A percentile compares a stretch with the other conserved stretches of the same genome.
Evolutionary conservation across 2,329 filamentous ascomycete genomes (phyloP).

Genomic region (Pseudocercospora cruenta): DNA sequence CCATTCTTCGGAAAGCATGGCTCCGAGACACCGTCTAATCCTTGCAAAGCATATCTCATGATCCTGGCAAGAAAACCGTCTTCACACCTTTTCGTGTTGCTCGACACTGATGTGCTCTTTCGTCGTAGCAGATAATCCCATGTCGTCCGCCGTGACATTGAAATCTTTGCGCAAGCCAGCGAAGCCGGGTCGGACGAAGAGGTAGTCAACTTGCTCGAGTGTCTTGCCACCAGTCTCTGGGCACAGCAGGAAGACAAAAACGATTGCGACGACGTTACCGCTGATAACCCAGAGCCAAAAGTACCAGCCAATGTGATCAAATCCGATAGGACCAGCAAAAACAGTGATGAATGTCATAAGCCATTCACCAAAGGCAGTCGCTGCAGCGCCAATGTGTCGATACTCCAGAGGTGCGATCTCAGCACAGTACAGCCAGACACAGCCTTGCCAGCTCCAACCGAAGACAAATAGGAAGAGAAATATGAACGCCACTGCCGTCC

Average conservation of each 20-base stretch:
- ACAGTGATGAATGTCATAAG: slow-evolving; percentile 21
- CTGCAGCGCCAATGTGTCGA: slow-evolving; percentile 19
- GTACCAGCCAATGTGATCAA: slow-evolving; percentile 20
- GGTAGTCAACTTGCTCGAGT: slow-evolving; percentile 22
- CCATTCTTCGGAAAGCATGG: background rate
- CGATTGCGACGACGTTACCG: slow-evolving; percentile 20
- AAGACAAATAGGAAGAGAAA: slow-evolving; percentile 20
- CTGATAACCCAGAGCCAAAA: slow-evolving; percentile 26
- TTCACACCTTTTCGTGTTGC: background rate
- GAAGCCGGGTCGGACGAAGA: slow-evolving; percentile 18
- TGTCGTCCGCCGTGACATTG: slow-evolving; percentile 23
- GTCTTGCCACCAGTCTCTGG: slow-evolving; percentile 24
- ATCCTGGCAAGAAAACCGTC: background rate
- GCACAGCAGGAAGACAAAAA: slow-evolving; percentile 19
- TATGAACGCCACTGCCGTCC: slow-evolving; percentile 16
- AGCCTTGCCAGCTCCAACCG: slow-evolving; percentile 18
- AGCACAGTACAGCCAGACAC: slow-evolving; percentile 17
- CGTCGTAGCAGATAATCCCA: slow-evolving; percentile 9
- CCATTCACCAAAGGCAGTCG: slow-evolving; percentile 17
- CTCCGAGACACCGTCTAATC: background rate
- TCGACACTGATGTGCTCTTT: background rate
- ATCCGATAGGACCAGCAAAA: slow-evolving; percentile 15
- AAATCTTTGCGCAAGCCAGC: slow-evolving; percentile 20
- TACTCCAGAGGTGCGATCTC: slow-evolving; percentile 22
- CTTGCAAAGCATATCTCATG: background rate